Conservation (phyloP, 2,329 filamentous ascomycete species). For the Phialophora chinensis region DNA sequence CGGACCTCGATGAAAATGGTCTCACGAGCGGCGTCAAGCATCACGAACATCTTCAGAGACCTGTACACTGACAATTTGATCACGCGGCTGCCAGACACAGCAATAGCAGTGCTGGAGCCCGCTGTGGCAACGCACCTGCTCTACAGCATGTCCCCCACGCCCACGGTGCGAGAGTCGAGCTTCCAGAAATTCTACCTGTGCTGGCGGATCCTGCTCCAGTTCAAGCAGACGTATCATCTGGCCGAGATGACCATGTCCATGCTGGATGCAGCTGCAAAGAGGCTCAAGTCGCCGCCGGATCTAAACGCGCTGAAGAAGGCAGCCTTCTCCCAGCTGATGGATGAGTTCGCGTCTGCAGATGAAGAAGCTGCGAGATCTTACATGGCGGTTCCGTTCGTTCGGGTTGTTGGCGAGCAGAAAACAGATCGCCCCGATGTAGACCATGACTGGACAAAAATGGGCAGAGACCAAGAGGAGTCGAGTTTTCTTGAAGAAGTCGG, state of each 20-base stretch:
- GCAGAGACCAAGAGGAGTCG: not conserved
- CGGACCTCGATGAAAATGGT: conserved; percentile 18
- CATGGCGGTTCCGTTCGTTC: conserved; percentile 15
- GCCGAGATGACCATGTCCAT: conserved; percentile 29
- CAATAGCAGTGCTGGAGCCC: conserved; percentile 29
- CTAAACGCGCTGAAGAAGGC: conserved; percentile 1
- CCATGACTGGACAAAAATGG: not conserved
- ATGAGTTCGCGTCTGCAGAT: not conserved
- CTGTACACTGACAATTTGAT: conserved; percentile 26
- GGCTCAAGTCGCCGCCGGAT: conserved; percentile 21
- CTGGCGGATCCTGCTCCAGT: conserved; percentile 31
- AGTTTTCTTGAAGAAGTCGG: not conserved
- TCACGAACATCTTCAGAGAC: conserved; percentile 80
- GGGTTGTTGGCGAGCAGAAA: conserved; percentile 21
- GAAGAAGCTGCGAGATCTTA: not conserved
- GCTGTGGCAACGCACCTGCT: conserved; percentile 29
- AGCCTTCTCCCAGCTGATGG: conserved; percentile 4
- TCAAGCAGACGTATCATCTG: conserved; percentile 23
- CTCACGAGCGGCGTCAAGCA: conserved; percentile 74
- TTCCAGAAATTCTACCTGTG: conserved; percentile 33
- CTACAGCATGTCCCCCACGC: conserved; percentile 28
- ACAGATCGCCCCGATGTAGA: not conserved
- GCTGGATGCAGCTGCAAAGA: conserved; percentile 28
- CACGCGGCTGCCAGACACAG: conserved; percentile 24
- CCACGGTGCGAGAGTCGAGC: conserved; percentile 22